These are phyloP conservation scores for Mariannaea elegans DNA, from an alignment of 2,329 filamentous ascomycete species.

Conservation along the genomic window DNA sequence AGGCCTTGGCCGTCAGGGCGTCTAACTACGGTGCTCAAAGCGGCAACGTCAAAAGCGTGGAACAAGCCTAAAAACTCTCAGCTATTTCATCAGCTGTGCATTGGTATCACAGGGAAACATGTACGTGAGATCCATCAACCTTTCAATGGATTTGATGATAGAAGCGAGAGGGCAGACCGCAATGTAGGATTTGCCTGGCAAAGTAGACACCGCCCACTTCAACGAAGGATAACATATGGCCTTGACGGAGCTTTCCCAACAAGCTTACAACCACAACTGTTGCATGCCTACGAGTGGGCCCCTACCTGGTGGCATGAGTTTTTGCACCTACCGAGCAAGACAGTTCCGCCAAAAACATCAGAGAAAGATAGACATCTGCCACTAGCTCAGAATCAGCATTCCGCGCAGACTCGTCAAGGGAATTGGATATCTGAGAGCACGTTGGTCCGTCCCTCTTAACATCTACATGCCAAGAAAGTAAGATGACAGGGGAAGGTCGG, in stretches of 20 bases:
- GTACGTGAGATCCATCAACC: slow-evolving; percentile 3
- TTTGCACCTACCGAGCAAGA: slow-evolving; percentile 13
- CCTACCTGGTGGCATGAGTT: slow-evolving; percentile 22
- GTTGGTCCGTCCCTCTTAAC: too few relatives aligned
- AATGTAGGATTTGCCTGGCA: slow-evolving; percentile 26
- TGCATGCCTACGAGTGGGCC: slow-evolving; percentile 15
- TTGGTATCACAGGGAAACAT: slow-evolving; percentile 24
- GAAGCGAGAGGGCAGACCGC: neutral
- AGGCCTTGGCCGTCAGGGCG: too few relatives aligned
- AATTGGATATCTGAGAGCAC: too few relatives aligned
- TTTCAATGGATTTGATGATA: slow-evolving; percentile 19
- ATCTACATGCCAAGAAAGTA: too few relatives aligned
- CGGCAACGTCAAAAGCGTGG: too few relatives aligned
- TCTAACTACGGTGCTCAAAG: too few relatives aligned
- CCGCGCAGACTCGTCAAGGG: too few relatives aligned
- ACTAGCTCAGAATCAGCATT: too few relatives aligned
- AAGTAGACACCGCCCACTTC: slow-evolving; percentile 24
- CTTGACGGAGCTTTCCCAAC: slow-evolving; percentile 26
- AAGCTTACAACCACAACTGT: slow-evolving; percentile 15
- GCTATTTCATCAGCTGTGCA: slow-evolving; percentile 17
- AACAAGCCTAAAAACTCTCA: too few relatives aligned
- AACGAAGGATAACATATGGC: slow-evolving; percentile 25
- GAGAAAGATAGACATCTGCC: neutral
- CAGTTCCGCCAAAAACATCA: too few relatives aligned
- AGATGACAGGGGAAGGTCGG: too few relatives aligned